Evolutionary conservation across 225 moss, liverwort and hornwort species (phyloP), one percentile per base, ranked within the genome.

Genomic region (Rhytidiadelphus loreus): DNA sequence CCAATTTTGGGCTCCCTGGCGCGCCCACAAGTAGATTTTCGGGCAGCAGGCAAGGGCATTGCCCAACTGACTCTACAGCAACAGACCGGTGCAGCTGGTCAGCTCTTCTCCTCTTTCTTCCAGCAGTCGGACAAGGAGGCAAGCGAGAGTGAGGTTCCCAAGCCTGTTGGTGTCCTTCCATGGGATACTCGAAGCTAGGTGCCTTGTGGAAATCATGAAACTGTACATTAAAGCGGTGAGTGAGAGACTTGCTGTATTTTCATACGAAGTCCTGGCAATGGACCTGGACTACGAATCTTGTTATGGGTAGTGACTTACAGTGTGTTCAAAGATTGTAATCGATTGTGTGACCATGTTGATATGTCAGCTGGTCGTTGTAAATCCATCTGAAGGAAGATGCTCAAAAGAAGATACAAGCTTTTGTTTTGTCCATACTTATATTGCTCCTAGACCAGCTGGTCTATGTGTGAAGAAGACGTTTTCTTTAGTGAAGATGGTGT

Each of bases 1-100:
- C 97, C 98, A 22, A 92, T 98, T 16, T 58, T 81, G 39, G 97
- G 97, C 85, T 92, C 95, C 53, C 35, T 94, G 76, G 96, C 87
- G 48, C 95, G 96, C 55, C 97, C 96, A 8, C 86, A 90, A 93
- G 96, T 98, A 16, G 98, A 95, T 88, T 98, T 96, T 90, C 92
- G 93, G 85, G 86, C 94, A 19, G 98, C 98, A 53, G 98, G 92
- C 62, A 87, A 95, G 78, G 96, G 95, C 77, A 92, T 98, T 80
- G 96, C 96, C 43, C 96, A 97, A 85, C 88, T 97, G 37, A 96
- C 95, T 16, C 93, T 95, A 11, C 93, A 94, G 43, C 96, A 96
- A 87, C 91, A 93, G 56, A 74, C 88, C 53, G 93, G 92, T 22
- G 87, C 85, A 77, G 92, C 92, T 57, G 91, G 93, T 18, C 90